Conservation (phyloP, 2,329 filamentous ascomycete genomes). For the Rhexocercosporidium sp. region DNA sequence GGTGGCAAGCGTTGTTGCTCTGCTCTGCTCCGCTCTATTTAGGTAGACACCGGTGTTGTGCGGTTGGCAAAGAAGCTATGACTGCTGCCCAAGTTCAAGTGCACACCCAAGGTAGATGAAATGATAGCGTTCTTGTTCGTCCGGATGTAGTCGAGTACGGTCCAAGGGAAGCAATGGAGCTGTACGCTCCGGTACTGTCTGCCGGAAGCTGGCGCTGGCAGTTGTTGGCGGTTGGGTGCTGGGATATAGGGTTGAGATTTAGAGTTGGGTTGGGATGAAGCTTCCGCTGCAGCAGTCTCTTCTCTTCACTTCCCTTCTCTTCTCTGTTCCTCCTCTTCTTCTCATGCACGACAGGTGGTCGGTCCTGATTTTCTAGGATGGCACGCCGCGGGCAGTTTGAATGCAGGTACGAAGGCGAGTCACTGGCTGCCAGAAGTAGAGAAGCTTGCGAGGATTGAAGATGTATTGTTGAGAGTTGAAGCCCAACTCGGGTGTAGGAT, state of each 20-base stretch:
- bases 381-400: not conserved
- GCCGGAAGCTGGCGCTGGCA: conserved; percentile 2
- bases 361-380: not conserved
- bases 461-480: not conserved
- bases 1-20: not conserved
- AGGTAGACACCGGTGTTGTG: too few relatives aligned
- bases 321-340: not conserved
- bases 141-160: not conserved
- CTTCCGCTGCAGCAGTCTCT: not conserved
- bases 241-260: conserved; percentile 5
- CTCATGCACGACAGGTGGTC: not conserved
- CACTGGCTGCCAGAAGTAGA: not conserved
- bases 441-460: not conserved
- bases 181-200: not conserved
- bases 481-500: not conserved
- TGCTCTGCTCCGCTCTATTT: not conserved
- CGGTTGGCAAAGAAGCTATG: too few relatives aligned
- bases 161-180: not conserved
- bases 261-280: conserved; percentile 8
- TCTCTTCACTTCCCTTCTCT: not conserved
- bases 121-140: not conserved
- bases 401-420: not conserved
- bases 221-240: not conserved
- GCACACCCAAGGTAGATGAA: not conserved
- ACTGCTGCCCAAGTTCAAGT: not conserved